Percentiles rank a stretch among this genome's conserved stretches.
phyloP scores from a whole-genome alignment of 352 stramenopile species.

The Peronosclerospora sorghi region DNA sequence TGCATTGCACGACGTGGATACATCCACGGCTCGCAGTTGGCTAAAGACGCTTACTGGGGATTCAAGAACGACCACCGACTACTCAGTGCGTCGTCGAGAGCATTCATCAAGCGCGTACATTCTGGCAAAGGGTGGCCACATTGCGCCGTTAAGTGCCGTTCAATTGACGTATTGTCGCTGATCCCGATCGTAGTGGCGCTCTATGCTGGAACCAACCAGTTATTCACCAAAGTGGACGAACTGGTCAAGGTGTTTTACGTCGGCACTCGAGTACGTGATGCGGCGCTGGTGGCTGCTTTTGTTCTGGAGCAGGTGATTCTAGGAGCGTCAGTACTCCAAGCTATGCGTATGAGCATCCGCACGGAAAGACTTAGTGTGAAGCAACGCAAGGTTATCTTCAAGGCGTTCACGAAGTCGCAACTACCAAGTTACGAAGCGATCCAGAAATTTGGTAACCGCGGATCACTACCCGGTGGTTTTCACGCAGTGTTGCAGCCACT shows the following conservation, averaged over 20 bases:
- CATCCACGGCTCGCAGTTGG: slow-evolving; percentile 57
- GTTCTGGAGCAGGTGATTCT: slow-evolving; percentile 75
- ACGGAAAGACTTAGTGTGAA: slow-evolving; percentile 68
- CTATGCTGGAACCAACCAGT: slow-evolving; percentile 65
- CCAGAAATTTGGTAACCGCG: slow-evolving; percentile 76
- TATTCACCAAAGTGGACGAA: slow-evolving; percentile 76
- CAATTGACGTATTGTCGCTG: slow-evolving; percentile 66
- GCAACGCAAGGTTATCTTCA: slow-evolving; percentile 79
- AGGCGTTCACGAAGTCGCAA: slow-evolving; percentile 77
- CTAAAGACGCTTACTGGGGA: slow-evolving; percentile 73
- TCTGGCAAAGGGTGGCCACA: slow-evolving; percentile 56
- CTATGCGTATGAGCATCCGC: slow-evolving; percentile 77
- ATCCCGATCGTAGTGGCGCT: slow-evolving; percentile 66
- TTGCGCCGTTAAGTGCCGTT: slow-evolving; percentile 67
- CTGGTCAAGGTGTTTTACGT: slow-evolving; percentile 75
- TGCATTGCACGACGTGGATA: slow-evolving; percentile 58
- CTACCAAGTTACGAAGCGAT: slow-evolving; percentile 71
- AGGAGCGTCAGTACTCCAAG: slow-evolving; percentile 60
- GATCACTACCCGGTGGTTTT: slow-evolving; percentile 53
- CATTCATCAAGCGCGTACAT: slow-evolving; percentile 71
- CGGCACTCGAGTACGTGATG: slow-evolving; percentile 54
- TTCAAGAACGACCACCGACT: slow-evolving; percentile 74
- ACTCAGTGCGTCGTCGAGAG: slow-evolving; percentile 51
- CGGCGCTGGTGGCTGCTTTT: slow-evolving; percentile 59
- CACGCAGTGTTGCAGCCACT: slow-evolving; percentile 64